Conservation (phyloP, 106 monocot genomes). For the Dendrobium chrysotoxum region DNA sequence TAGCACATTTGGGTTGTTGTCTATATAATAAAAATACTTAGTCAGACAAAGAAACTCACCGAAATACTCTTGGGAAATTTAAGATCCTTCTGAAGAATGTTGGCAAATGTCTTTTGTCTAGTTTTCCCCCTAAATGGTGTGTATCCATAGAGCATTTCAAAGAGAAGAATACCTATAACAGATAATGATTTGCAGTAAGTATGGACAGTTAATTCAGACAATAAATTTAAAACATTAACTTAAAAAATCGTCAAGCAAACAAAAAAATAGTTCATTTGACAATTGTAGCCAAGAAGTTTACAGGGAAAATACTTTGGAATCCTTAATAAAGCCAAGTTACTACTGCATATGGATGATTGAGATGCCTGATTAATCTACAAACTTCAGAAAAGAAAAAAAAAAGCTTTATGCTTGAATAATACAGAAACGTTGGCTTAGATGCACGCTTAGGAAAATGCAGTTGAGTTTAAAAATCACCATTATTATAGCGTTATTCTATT, state of each 20-base stretch:
- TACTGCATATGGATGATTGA: neutral
- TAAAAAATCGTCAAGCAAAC: neutral
- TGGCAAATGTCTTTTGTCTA: slow-evolving; percentile 93
- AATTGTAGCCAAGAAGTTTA: neutral
- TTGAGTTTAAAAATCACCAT: too few relatives aligned
- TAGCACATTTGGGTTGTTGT: neutral
- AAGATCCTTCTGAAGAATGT: slow-evolving; percentile 91
- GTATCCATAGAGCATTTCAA: slow-evolving; percentile 97
- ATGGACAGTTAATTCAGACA: neutral
- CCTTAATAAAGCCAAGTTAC: neutral
- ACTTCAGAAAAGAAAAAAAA: too few relatives aligned
- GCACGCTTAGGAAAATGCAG: neutral
- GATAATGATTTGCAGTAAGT: neutral
- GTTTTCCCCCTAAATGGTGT: slow-evolving; percentile 97
- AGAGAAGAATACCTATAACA: slow-evolving; percentile 73
- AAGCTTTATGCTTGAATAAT: too few relatives aligned
- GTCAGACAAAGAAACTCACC: slow-evolving; percentile 24
- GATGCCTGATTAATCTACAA: neutral
- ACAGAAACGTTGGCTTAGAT: neutral
- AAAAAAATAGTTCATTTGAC: neutral
- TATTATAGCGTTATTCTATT: too few relatives aligned
- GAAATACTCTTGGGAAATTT: slow-evolving; percentile 72
- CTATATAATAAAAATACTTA: neutral
- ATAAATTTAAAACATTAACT: neutral
- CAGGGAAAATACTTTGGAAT: neutral